A percentile compares a stretch with the other conserved stretches of the same genome.
Evolutionary conservation across 768 basidiomycete species (phyloP).

Genomic region (Tulasnella sp.): DNA sequence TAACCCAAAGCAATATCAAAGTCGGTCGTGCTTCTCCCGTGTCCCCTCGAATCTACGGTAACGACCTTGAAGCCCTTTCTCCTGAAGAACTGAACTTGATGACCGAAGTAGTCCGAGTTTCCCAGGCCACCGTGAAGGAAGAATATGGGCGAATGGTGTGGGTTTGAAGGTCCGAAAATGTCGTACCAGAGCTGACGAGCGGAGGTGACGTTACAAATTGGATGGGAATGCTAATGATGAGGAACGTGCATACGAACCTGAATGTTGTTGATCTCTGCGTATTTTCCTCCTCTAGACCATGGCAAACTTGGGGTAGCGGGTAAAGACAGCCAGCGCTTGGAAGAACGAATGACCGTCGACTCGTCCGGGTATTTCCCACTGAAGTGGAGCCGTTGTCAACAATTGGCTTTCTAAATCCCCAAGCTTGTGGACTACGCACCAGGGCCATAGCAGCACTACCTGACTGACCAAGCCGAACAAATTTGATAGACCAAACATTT

Average conservation of each 20-base stretch:
- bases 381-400: neutral
- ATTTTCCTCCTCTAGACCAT: neutral
- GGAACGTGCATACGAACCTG: neutral
- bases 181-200: slow-evolving; percentile 6
- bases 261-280: neutral
- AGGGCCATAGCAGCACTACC: neutral
- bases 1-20: neutral
- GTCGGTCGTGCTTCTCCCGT: slow-evolving; percentile 6
- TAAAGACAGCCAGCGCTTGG: slow-evolving; percentile 4
- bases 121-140: slow-evolving; percentile 11
- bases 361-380: neutral
- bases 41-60: slow-evolving; percentile 5
- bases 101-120: slow-evolving; percentile 12
- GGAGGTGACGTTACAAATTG: no score
- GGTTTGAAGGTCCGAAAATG: neutral
- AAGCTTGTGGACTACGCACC: neutral
- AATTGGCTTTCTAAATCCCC: neutral
- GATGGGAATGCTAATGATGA: neutral
- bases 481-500: neutral
- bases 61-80: neutral
- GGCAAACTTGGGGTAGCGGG: slow-evolving; percentile 1
- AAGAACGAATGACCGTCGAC: neutral
- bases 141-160: neutral
- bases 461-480: neutral
- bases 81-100: neutral